Evolutionary conservation across 352 stramenopile genomes (phyloP).

Genomic region (Phytopythium chamaehyphon): DNA sequence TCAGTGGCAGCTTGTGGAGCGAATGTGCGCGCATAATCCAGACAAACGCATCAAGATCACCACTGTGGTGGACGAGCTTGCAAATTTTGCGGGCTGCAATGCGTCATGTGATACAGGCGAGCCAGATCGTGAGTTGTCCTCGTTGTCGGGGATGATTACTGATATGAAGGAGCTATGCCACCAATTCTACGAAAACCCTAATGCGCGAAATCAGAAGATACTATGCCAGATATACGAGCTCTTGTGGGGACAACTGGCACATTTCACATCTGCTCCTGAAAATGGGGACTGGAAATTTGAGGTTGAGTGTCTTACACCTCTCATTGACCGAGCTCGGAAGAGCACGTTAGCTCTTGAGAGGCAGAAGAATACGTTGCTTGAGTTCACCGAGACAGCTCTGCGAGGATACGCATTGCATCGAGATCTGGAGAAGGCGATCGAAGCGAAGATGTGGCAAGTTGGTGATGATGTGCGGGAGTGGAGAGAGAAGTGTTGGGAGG

Average conservation of each 20-base stretch:
- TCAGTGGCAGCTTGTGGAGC: slow-evolving; percentile 9
- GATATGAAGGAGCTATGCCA: no score
- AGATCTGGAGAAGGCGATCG: neutral
- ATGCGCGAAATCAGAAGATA: neutral
- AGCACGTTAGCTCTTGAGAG: no score
- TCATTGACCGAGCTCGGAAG: neutral
- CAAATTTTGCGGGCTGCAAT: neutral
- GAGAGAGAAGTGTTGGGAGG: no score
- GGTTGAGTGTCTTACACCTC: neutral
- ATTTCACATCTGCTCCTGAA: no score
- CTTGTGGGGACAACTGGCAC: neutral
- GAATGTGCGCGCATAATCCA: slow-evolving; percentile 11
- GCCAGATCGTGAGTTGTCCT: neutral
- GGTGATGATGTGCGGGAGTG: no score
- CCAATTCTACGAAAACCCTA: neutral
- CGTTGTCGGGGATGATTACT: neutral
- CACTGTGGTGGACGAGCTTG: slow-evolving; percentile 9
- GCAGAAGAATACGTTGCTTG: no score
- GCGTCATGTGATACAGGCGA: neutral
- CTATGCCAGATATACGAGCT: neutral
- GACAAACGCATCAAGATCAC: neutral
- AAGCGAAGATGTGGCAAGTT: no score
- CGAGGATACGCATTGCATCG: neutral
- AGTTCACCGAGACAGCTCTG: no score
- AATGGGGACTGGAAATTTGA: neutral